Evolutionary conservation across 2,329 filamentous ascomycete species (phyloP), one percentile per base, ranked within the genome.

Genomic region (Blumeriella jaapii): DNA sequence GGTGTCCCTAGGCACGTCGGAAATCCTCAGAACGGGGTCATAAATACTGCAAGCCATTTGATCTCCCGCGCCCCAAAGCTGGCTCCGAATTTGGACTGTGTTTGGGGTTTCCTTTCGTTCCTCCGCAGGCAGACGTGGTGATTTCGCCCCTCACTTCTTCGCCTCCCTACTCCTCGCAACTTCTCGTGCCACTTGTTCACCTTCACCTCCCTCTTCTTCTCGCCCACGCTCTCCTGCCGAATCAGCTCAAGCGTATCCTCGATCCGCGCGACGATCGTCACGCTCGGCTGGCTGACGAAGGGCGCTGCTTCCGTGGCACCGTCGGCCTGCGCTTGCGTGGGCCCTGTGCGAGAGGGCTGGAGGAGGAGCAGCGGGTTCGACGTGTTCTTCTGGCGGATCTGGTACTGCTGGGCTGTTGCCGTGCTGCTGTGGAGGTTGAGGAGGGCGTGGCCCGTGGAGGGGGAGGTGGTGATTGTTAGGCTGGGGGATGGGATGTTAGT

Each of bases 331-430:
- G 38, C 36, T 11, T 45, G 38, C 14, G 47, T 42, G 6, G 49
- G 43, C 2, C 28, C 17, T 1, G 48, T 50, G 1, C 26, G 24
- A 4, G 52, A 54, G 12, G 63, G 58, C 16, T 59, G 53, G 19
- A 78, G 59, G 3, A 79, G 54, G 48, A 78, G 68, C 29, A 79
- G 61, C n/a, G 69, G 68, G 51, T 79, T 79, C 29, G 74, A 79
- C 0, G 74, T 78, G 53, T 78, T 78, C 53, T 78, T 78, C 50
- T 78, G 74, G 18, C 69, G 70, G 29, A 79, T 62, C 5, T 64
- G 63, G 57, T 75, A 79, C 11, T 65, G 68, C 46, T 65, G 67
- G 34, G 60, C 55, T n/a, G n/a, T n/a, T n/a, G 3, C 63, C 64
- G 1, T 65, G 64, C 55, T n/a, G n/a, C n/a, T n/a, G 3, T 63